Base-by-base conservation (phyloP, 1,284 basidiomycete genomes). In the Ustilago cynodontis region DNA sequence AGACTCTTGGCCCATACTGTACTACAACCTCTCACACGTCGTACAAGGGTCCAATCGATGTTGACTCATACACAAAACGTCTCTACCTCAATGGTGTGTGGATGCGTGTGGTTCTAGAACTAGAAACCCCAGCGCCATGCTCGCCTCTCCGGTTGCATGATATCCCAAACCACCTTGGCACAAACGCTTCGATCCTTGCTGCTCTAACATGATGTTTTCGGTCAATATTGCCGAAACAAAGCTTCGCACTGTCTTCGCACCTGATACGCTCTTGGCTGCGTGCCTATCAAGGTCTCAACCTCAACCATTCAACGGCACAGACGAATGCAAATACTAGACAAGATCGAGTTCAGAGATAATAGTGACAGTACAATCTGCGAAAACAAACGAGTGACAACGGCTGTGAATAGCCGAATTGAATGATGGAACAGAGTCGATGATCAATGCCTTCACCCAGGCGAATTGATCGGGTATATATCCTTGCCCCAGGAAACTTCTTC, bases 401-500 rank as follows among this genome's bases (percentile, higher is more conserved):
- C n/a, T 43, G n/a, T 20, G n/a, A 10, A 10, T 20, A 52, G 50
- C 26, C 22, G 13, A 13, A 52, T 33, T 20, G 29, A 35, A 43
- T n/a, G 20, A 35, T 6, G 28, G 24, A 33, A 10, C 20, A 52
- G 29, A 31, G 47, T 26, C 7, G 14, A 6, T 16, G 26, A 49
- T 49, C 22, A 16, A 49, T 49, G 16, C 16, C 18, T 33, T 31
- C 29, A 29, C 50, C 33, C n/a, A 29, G 29, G 18, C 7, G 13
- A 24, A 45, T 22, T 37, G 11, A 29, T 41, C 62, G 59, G 59
- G 65, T 67, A 67, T 61, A 45, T 26, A 26, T 35, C 26, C 14
- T 18, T 47, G 37, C 18, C 14, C 18, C n/a, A n/a, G 18, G 37
- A 41, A 37, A 20, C 20, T n/a, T 20, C 18, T 43, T 4, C 11